Evolutionary conservation across 2,329 filamentous ascomycete species (phyloP).

Genomic region (Fusarium sp.): DNA sequence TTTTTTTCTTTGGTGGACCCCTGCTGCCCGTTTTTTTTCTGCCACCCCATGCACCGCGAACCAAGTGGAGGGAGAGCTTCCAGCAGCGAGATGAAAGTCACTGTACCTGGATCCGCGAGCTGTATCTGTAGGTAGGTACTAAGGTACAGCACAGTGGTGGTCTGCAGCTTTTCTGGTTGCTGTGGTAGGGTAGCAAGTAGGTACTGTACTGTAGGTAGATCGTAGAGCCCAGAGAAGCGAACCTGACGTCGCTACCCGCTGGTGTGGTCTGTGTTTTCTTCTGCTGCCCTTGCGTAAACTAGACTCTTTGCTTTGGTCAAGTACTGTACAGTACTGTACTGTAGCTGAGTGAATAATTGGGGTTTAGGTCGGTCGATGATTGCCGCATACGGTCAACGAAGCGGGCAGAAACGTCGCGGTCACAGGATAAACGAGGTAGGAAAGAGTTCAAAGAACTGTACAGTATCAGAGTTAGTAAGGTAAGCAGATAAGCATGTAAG

Average conservation of each 20-base stretch:
- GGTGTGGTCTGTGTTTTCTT: conserved; percentile 26
- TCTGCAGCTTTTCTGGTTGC: conserved; percentile 1
- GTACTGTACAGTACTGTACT: not conserved
- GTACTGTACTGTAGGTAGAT: not conserved
- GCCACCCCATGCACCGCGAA: conserved; percentile 29
- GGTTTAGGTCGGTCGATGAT: conserved; percentile 25
- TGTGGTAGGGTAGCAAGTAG: not conserved
- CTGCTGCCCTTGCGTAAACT: conserved; percentile 24
- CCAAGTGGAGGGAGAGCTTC: conserved; percentile 32
- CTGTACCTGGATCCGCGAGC: conserved; percentile 44
- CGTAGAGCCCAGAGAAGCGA: not conserved
- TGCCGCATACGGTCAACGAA: conserved; percentile 34
- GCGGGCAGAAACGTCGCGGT: conserved; percentile 24
- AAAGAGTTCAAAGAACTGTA: conserved; percentile 10
- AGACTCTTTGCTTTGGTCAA: not conserved
- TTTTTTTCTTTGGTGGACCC: conserved; percentile 28
- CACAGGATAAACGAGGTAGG: conserved; percentile 13
- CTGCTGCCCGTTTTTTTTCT: conserved; percentile 45
- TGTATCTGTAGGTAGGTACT: not conserved
- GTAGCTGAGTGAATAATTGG: conserved; percentile 23
- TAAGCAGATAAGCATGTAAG: conserved; percentile 1
- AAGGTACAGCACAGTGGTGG: not conserved
- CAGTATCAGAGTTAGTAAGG: conserved; percentile 6
- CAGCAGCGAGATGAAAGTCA: conserved; percentile 33
- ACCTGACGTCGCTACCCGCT: conserved; percentile 21